Evolutionary conservation across 1,139 yeast species (phyloP).

Genomic region (Yamadazyma friedrichii): DNA sequence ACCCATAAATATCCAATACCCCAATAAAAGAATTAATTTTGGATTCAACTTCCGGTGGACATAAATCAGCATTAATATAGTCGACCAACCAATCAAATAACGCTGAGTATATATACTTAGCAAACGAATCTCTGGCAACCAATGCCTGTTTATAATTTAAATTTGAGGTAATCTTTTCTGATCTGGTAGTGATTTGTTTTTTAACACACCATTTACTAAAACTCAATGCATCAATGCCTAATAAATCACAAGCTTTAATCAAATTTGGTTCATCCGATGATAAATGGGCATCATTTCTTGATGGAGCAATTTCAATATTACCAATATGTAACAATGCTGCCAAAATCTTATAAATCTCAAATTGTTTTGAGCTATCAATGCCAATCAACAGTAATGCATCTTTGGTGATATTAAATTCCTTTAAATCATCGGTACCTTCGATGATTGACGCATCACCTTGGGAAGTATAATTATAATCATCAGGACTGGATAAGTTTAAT

Average conservation of each 20-base stretch:
- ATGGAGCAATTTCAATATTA: constrained; percentile 83
- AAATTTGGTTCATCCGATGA: constrained; percentile 85
- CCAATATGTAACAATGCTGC: constrained; percentile 94
- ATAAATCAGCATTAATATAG: constrained; percentile 76
- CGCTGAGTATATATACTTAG: constrained; percentile 90
- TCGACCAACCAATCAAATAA: constrained; percentile 94
- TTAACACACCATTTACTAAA: constrained; percentile 93
- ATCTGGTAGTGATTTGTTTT: constrained; percentile 89
- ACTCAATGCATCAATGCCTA: constrained; percentile 71
- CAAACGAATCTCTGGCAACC: constrained; percentile 94
- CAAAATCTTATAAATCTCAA: constrained; percentile 69
- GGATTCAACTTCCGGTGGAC: constrained; percentile 66
- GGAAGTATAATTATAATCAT: constrained; percentile 77
- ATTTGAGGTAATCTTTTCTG: constrained; percentile 86
- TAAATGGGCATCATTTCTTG: constrained; percentile 81
- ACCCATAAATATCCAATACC: constrained; percentile 95
- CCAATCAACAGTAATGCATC: constrained; percentile 83
- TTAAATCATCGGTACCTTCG: constrained; percentile 76
- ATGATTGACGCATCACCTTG: constrained; percentile 84
- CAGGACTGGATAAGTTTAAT: constrained; percentile 62
- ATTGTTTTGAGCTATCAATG: constrained; percentile 57
- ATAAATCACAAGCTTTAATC: constrained; percentile 77
- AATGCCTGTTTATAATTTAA: constrained; percentile 81
- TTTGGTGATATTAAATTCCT: constrained; percentile 71
- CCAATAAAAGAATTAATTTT: constrained; percentile 80